These are phyloP conservation scores for Lactarius deliciosus DNA, from an alignment of 768 basidiomycete species.

Conservation along the genomic window DNA sequence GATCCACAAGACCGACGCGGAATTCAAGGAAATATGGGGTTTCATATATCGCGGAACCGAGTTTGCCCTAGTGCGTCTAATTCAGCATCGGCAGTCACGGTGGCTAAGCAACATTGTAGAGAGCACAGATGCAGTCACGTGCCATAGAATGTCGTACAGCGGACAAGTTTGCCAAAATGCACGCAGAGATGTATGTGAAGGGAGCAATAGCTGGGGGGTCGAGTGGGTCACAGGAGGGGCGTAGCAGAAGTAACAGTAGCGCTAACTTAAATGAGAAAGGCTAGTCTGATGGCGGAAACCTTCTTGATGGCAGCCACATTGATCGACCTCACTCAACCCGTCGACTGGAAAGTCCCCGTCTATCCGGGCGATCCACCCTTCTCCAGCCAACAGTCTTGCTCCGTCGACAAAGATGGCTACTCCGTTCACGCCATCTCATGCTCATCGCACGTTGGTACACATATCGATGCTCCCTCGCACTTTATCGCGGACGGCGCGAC, in stretches of 20 bases:
- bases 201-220: constrained; percentile 13
- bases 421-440: constrained; percentile 30
- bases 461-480: constrained; percentile 36
- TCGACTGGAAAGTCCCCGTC: constrained; percentile 23
- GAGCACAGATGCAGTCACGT: constrained; percentile 28
- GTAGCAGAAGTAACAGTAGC: constrained; percentile 20
- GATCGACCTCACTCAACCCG: constrained; percentile 30
- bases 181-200: constrained; percentile 30
- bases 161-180: constrained; percentile 25
- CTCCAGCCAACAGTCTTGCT: constrained; percentile 22
- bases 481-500: constrained; percentile 30
- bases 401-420: constrained; percentile 31
- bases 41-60: constrained; percentile 30
- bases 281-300: background rate
- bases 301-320: constrained; percentile 9
- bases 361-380: constrained; percentile 37
- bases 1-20: constrained; percentile 28
- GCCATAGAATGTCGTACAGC: constrained; percentile 26
- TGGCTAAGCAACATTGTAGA: constrained; percentile 10
- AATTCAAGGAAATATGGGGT: constrained; percentile 32
- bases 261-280: constrained; percentile 16
- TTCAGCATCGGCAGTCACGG: background rate
- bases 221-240: constrained; percentile 15
- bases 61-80: constrained; percentile 31
- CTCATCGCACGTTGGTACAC: constrained; percentile 36